Evolutionary conservation across 768 basidiomycete species (phyloP).

Genomic region (Tylopilus sp.): DNA sequence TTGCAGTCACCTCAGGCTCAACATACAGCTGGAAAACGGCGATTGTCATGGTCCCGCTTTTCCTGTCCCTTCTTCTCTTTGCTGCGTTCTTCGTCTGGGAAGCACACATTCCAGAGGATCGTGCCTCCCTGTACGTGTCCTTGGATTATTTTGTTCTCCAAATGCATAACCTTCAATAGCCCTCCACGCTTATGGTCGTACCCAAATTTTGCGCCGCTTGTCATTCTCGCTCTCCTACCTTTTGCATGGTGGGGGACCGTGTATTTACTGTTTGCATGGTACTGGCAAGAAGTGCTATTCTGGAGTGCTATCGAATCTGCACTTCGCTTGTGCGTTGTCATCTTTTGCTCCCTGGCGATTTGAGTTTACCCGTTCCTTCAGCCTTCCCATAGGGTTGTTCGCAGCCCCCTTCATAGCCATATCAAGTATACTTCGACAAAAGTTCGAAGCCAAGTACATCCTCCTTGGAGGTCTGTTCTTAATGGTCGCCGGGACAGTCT

Average conservation of each 20-base stretch:
- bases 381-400: background rate
- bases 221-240: background rate
- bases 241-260: background rate
- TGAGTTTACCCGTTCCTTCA: background rate
- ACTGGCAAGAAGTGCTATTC: background rate
- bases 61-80: background rate
- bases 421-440: background rate
- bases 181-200: background rate
- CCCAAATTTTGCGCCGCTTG: background rate
- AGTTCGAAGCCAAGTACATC: background rate
- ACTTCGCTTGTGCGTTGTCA: background rate
- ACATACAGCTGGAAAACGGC: background rate
- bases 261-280: background rate
- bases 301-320: background rate
- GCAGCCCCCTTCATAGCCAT: background rate
- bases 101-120: background rate
- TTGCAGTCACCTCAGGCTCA: background rate
- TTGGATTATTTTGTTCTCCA: no score
- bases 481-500: background rate
- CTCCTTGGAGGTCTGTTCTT: background rate
- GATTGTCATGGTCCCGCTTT: background rate
- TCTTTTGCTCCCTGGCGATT: background rate
- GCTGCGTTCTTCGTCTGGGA: background rate
- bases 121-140: no score
- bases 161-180: no score